Percentiles rank a stretch among this genome's conserved stretches.
phyloP scores from a whole-genome alignment of 2,329 filamentous ascomycete species.

The Pseudogymnoascus sp. region DNA sequence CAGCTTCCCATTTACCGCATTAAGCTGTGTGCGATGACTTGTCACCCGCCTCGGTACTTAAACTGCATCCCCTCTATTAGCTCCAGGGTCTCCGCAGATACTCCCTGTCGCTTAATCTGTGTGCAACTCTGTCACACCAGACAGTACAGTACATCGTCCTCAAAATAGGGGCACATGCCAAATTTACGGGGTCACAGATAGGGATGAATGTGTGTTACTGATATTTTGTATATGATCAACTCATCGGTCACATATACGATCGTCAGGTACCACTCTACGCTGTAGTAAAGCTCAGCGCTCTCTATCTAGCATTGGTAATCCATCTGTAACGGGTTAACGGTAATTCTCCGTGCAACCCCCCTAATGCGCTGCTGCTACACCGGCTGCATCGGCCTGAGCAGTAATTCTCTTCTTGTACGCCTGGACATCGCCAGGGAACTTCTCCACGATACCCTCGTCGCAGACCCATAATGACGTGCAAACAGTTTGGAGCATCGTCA shows the following conservation, averaged over 20 bases:
- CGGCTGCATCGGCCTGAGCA: constrained; percentile 79
- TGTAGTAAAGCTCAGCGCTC: neutral
- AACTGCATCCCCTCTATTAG: neutral
- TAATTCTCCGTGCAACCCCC: neutral
- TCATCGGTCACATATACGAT: neutral
- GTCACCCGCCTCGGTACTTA: constrained; percentile 2
- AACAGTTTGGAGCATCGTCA: constrained; percentile 95
- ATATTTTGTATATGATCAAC: constrained; percentile 3
- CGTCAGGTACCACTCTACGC: neutral
- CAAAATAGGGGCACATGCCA: neutral
- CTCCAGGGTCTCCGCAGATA: constrained; percentile 7
- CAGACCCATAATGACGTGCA: constrained; percentile 96
- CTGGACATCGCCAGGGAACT: constrained; percentile 92
- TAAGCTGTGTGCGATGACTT: constrained; percentile 7
- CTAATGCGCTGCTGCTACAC: constrained; percentile 68
- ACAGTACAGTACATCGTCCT: neutral
- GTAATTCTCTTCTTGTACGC: constrained; percentile 96
- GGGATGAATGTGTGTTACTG: constrained; percentile 9
- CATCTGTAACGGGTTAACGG: neutral
- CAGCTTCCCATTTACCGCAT: neutral
- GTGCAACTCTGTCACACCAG: neutral
- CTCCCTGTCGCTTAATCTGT: constrained; percentile 2
- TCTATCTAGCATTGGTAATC: neutral
- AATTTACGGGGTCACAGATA: constrained; percentile 1
- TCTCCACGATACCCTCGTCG: constrained; percentile 86